Evolutionary conservation across 2,329 filamentous ascomycete genomes (phyloP).

Genomic region (Juglanconis juglandina): DNA sequence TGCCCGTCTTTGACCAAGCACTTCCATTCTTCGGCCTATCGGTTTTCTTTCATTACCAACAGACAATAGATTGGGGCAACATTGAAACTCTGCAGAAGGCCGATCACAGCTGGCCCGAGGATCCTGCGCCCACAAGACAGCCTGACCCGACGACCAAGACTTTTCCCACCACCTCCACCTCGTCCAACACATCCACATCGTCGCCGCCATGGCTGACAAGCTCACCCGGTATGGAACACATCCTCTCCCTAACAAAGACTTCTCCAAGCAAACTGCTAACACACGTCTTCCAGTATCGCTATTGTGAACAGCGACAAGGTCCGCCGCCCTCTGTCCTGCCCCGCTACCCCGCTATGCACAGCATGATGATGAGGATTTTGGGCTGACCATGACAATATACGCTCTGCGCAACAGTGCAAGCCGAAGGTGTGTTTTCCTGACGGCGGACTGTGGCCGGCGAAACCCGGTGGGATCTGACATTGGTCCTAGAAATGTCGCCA

Average conservation of each 20-base stretch:
- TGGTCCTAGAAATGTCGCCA: slow-evolving; percentile 82
- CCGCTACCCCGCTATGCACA: slow-evolving; percentile 34
- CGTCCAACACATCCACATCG: slow-evolving; percentile 9
- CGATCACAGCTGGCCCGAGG: neutral
- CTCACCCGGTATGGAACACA: slow-evolving; percentile 70
- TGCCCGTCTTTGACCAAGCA: neutral
- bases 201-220: slow-evolving; percentile 74
- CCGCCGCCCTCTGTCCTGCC: slow-evolving; percentile 33
- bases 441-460: too few relatives aligned
- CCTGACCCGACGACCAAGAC: neutral
- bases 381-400: slow-evolving; percentile 34
- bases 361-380: slow-evolving; percentile 21
- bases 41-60: slow-evolving; percentile 6
- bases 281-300: slow-evolving; percentile 70
- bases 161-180: slow-evolving; percentile 9
- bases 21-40: slow-evolving; percentile 4
- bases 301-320: slow-evolving; percentile 99
- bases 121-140: slow-evolving; percentile 1
- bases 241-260: neutral
- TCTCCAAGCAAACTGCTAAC: slow-evolving; percentile 19
- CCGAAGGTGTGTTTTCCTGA: slow-evolving; percentile 62
- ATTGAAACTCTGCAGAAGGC: neutral
- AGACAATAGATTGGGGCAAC: neutral
- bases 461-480: slow-evolving; percentile 9
- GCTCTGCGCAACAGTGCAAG: slow-evolving; percentile 63